Evolutionary conservation across 2,329 filamentous ascomycete species (phyloP), one percentile per base, ranked within the genome.

Genomic region (Fusarium odoratissimum): DNA sequence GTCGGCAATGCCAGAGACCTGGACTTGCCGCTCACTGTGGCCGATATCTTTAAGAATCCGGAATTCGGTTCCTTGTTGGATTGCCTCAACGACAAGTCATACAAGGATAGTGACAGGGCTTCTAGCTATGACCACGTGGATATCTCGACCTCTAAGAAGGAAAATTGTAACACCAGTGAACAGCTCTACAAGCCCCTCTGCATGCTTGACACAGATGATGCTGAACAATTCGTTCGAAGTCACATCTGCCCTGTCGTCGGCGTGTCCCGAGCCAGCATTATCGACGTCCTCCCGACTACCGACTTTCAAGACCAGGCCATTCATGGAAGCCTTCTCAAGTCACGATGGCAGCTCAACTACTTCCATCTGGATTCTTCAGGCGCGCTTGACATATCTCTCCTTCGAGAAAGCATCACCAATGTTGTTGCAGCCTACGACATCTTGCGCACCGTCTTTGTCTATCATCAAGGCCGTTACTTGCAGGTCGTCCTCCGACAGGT

Each of bases 21-120:
- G 4, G 54, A 72, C 14, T 19, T 75, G 9, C 40, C 67, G 1
- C 73, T 75, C 16, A 72, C 61, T 1, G 73, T 75, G 11, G 70
- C 73, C 2, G 73, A 75, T n/a, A 66, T 75, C 37, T 75, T 75
- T 4, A 75, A 72, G 21, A 74, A 64, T 38, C 73, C 73, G 2
- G 37, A 38, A 1, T 74, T 74, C 12, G 68, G 71, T 3, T 48
- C 59, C 0, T 52, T 74, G 71, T 42, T 74, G 3, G 42, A 74
- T 23, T 62, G 45, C 7, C 48, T 74, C 12, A 42, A 41, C 9
- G 68, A 65, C 8, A 67, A 49, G 25, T 58, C 57, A 9, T 60
- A 69, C 49, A 55, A 58, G 25, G 68, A 72, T 9, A 45, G 58
- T 8, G 71, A 72, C 21, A 62, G 41, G 25, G 25, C 44, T 6